Conservation (phyloP, 805 yeast genomes). For the Pichia exigua region DNA sequence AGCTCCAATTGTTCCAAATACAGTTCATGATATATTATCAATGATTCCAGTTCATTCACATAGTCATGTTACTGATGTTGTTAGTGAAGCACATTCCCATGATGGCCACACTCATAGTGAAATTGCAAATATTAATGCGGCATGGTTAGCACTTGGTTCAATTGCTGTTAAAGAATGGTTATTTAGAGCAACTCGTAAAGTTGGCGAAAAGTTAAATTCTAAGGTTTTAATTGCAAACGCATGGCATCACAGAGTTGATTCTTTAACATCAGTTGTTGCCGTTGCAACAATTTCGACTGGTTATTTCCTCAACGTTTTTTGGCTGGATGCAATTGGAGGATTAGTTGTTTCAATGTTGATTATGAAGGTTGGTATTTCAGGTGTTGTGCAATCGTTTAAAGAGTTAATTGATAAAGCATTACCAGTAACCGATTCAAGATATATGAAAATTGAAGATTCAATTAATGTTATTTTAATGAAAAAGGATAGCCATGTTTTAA, state of each 20-base stretch:
- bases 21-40: constrained; percentile 46
- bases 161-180: constrained; percentile 84
- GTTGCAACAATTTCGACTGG: constrained; percentile 82
- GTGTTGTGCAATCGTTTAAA: constrained; percentile 58
- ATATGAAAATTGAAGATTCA: constrained; percentile 31
- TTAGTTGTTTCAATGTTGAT: constrained; percentile 74
- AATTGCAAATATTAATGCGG: constrained; percentile 67
- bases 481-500: constrained; percentile 23
- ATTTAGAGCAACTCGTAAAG: constrained; percentile 70
- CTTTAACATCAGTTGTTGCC: constrained; percentile 87
- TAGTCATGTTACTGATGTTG: constrained; percentile 31
- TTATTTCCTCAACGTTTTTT: constrained; percentile 63
- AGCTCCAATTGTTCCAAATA: constrained; percentile 60
- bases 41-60: constrained; percentile 47
- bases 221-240: constrained; percentile 94
- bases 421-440: constrained; percentile 42
- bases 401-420: constrained; percentile 76
- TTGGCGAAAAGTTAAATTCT: constrained; percentile 72
- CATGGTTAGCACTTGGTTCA: constrained; percentile 91
- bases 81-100: constrained; percentile 22
- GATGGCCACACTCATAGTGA: constrained; percentile 30
- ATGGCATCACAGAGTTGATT: constrained; percentile 97
- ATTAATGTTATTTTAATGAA: constrained; percentile 29
- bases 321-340: constrained; percentile 93
- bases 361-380: constrained; percentile 75